Base-by-base conservation (phyloP, 257 asterid species). In the Avicennia marina region DNA sequence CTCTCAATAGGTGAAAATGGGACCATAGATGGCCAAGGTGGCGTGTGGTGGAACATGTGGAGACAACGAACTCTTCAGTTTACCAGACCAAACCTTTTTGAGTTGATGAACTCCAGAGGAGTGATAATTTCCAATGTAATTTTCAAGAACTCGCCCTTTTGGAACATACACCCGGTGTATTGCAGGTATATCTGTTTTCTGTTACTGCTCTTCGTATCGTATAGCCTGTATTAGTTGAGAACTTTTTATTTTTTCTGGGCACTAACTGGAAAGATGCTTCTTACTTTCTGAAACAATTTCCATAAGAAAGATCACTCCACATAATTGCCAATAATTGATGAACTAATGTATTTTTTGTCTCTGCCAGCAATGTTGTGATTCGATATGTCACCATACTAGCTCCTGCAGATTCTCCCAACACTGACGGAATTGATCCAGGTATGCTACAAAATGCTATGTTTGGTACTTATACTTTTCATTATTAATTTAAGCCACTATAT, bases 341-440 rank as follows among this genome's bases (percentile, higher is more conserved):
- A 36, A 12, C 13, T 36, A 36, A 36, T 11, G 6, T 36, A 36
- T 4, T 36, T 11, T 36, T 16, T 32, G 5, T 49, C 7, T n/a
- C 20, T 46, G 24, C 45, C 91, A 93, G 98, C 79, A 72, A 86
- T 47, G 89, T 93, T 39, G 95, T 89, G 59, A 66, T 93, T 67
- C 89, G 72, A 56, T 68, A 84, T 60, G 94, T 86, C 62, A 93
- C 99, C 49, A 77, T 93, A 73, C 59, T 93, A 72, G 99, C 99
- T 49, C 99, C 99, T 6, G 72, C 82, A 6, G 89, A 84, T 71
- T 86, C 99, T 55, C 99, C 99, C 26, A 93, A 93, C 82, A 93
- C 99, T 0, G 99, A 93, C 70, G 99, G 97, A 60, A 84, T 93
- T 40, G 99, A 93, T 76, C 99, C 99, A 53, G 98, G 98, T 88